These are phyloP conservation scores for Aureobasidium sp. DNA, from an alignment of 2,329 filamentous ascomycete genomes.

Conservation along the genomic window DNA sequence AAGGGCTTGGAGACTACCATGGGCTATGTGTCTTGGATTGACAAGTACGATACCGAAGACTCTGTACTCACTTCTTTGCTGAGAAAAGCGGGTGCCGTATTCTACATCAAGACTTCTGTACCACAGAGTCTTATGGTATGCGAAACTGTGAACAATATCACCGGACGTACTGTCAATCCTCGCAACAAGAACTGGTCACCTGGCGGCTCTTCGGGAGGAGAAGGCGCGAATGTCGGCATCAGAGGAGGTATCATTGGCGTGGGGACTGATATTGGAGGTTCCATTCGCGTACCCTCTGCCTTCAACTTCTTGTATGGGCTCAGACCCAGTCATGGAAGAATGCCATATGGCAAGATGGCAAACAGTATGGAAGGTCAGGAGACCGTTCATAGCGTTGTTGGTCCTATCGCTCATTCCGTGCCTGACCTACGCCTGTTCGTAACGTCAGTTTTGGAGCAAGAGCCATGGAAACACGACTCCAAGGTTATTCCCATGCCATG, in stretches of 20 bases:
- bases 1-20: slow-evolving; percentile 43
- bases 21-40: slow-evolving; percentile 56
- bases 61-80: slow-evolving; percentile 51
- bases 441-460: slow-evolving; percentile 40
- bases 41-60: slow-evolving; percentile 49
- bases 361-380: slow-evolving; percentile 40
- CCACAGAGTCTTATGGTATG: slow-evolving; percentile 50
- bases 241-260: slow-evolving; percentile 47
- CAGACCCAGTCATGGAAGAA: slow-evolving; percentile 35
- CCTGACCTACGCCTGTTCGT: slow-evolving; percentile 48
- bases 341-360: slow-evolving; percentile 36
- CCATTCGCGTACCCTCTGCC: slow-evolving; percentile 41
- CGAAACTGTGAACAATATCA: slow-evolving; percentile 44
- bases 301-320: slow-evolving; percentile 41
- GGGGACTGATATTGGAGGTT: slow-evolving; percentile 47
- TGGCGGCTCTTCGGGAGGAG: slow-evolving; percentile 50
- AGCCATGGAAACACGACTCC: slow-evolving; percentile 52
- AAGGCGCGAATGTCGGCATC: slow-evolving; percentile 47
- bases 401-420: slow-evolving; percentile 47
- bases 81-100: slow-evolving; percentile 44
- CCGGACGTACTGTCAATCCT: slow-evolving; percentile 47
- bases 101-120: slow-evolving; percentile 46
- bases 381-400: slow-evolving; percentile 41
- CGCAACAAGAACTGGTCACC: slow-evolving; percentile 43
- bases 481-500: slow-evolving; percentile 52